Conservation (phyloP, 345 rosid species). For the Noccaea caerulescens region DNA sequence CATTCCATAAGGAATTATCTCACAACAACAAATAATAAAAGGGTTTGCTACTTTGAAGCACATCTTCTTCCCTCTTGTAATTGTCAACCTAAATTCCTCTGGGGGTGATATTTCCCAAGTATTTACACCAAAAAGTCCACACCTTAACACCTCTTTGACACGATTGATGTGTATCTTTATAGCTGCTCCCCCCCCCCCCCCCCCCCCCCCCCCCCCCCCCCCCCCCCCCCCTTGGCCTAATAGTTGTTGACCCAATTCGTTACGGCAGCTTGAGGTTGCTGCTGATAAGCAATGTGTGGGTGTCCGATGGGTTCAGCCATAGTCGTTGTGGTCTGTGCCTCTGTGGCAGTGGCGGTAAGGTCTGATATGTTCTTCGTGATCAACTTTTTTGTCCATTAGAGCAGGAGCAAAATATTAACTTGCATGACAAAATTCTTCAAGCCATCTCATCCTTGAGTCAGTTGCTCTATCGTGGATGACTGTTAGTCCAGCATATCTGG, state of each 20-base stretch:
- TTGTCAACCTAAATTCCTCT: too few relatives aligned
- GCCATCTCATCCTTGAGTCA: conserved; percentile 79
- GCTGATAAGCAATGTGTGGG: conserved; percentile 57
- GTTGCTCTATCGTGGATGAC: conserved; percentile 97
- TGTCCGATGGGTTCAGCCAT: conserved; percentile 56
- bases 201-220: conserved; percentile 11
- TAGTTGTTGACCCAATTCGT: conserved; percentile 60
- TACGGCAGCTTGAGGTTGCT: conserved; percentile 56
- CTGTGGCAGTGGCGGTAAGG: conserved; percentile 54
- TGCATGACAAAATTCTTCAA: not conserved
- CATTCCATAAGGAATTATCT: conserved; percentile 26
- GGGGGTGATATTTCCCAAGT: conserved; percentile 37
- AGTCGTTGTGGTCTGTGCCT: conserved; percentile 49
- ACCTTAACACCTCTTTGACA: conserved; percentile 29
- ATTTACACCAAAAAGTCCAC: conserved; percentile 63
- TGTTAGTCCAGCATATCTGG: conserved; percentile 83
- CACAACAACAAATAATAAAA: conserved; percentile 36
- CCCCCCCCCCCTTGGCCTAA: conserved; percentile 33
- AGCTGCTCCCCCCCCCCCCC: conserved; percentile 24
- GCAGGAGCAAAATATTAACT: too few relatives aligned
- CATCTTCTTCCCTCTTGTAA: conserved; percentile 30
- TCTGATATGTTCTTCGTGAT: conserved; percentile 44
- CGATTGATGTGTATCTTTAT: conserved; percentile 33
- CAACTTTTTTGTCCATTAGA: too few relatives aligned
- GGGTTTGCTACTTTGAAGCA: conserved; percentile 24